A percentile compares a stretch with the other conserved stretches of the same genome.
phyloP scores from a whole-genome alignment of 768 basidiomycete genomes.

The Mycena indigotica region DNA sequence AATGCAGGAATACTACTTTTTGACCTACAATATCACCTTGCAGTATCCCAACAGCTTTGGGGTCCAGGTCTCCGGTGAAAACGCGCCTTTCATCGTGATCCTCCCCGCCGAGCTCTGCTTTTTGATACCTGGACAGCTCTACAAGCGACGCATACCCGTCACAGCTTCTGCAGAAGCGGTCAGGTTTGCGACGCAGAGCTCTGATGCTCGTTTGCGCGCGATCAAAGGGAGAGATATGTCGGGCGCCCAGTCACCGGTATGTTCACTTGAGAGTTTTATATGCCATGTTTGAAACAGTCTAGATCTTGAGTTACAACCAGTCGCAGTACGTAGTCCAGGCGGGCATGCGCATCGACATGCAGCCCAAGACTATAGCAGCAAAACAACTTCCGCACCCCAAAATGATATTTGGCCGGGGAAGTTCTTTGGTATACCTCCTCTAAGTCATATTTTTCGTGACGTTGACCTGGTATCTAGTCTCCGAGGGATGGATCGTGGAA shows the following conservation, averaged over 20 bases:
- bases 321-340: constrained; percentile 16
- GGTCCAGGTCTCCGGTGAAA: constrained; percentile 33
- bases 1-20: constrained; percentile 44
- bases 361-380: constrained; percentile 15
- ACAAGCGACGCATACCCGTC: background rate
- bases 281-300: too few species aligned
- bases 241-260: constrained; percentile 6
- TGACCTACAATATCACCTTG: constrained; percentile 36
- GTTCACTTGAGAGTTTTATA: constrained; percentile 1
- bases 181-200: background rate
- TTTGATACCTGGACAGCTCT: constrained; percentile 45
- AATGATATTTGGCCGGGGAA: constrained; percentile 12
- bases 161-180: background rate
- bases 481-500: constrained; percentile 34
- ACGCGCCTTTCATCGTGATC: constrained; percentile 32
- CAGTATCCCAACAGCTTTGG: constrained; percentile 41
- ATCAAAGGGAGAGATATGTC: background rate
- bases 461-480: too few species aligned
- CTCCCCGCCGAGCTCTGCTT: constrained; percentile 54
- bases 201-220: background rate
- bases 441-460: background rate
- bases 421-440: background rate
- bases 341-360: constrained; percentile 19
- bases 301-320: constrained; percentile 18
- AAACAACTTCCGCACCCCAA: constrained; percentile 20